Evolutionary conservation across 352 stramenopile species (phyloP).

Genomic region (Globisporangium sylvaticum): DNA sequence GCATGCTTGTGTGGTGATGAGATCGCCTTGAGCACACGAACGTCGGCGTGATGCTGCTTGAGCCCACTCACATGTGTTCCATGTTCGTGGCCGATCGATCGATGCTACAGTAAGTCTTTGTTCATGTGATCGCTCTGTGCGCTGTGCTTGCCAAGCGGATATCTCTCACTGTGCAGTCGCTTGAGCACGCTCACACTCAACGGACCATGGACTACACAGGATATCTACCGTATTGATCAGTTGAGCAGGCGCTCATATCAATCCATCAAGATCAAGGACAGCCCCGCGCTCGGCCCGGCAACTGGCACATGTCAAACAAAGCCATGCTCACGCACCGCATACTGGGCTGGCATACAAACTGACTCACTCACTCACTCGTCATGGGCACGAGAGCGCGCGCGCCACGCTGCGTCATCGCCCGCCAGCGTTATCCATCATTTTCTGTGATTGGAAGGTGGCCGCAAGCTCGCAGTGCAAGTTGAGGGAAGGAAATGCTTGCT

Average conservation of each 20-base stretch:
- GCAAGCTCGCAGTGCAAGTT: neutral
- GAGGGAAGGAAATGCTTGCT: neutral
- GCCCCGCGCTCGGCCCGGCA: neutral
- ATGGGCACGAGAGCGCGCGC: neutral
- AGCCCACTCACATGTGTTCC: neutral
- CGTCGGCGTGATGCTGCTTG: neutral
- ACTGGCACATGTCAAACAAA: neutral
- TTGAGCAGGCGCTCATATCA: neutral
- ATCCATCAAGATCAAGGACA: neutral
- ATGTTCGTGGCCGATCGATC: neutral
- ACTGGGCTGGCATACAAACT: neutral
- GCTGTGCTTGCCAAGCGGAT: neutral
- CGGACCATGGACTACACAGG: neutral
- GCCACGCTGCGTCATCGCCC: neutral
- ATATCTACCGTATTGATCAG: neutral
- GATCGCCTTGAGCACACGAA: neutral
- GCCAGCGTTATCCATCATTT: conserved; percentile 3
- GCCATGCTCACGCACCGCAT: neutral
- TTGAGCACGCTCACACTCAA: neutral
- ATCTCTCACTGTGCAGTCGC: neutral
- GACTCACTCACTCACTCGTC: neutral
- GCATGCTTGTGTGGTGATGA: neutral
- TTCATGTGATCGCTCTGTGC: neutral
- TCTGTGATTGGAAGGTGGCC: neutral
- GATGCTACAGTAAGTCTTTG: neutral